phyloP scores from a whole-genome alignment of 2,329 filamentous ascomycete genomes.

The Periglandula ipomoeae region DNA sequence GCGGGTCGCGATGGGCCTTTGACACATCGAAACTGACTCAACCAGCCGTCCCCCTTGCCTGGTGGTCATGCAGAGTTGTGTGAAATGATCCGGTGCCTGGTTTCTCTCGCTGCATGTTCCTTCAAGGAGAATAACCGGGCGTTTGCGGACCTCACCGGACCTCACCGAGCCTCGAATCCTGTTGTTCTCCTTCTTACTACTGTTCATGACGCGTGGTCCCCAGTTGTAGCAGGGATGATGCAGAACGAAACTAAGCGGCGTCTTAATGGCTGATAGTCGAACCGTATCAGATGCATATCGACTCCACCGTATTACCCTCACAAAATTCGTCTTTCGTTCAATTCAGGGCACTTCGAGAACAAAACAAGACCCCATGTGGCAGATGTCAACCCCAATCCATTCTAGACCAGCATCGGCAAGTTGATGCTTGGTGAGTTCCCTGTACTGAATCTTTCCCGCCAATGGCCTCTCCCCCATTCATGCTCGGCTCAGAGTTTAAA shows the following conservation, averaged over 20 bases:
- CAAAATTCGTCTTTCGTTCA: constrained; percentile 3
- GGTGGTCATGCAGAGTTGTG: not conserved
- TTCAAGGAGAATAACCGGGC: not conserved
- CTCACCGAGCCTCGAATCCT: too few relatives aligned
- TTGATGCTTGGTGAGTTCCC: not conserved
- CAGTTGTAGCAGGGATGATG: not conserved
- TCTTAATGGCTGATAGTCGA: not conserved
- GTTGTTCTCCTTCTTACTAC: not conserved
- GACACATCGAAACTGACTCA: constrained; percentile 15
- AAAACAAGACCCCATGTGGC: too few relatives aligned
- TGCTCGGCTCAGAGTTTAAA: too few relatives aligned
- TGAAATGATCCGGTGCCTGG: not conserved
- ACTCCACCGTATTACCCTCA: constrained; percentile 6
- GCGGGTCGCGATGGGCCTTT: constrained; percentile 7
- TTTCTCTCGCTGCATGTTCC: not conserved
- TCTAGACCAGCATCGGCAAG: too few relatives aligned
- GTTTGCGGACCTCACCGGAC: constrained; percentile 5
- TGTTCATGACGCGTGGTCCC: not conserved
- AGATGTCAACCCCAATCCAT: too few relatives aligned
- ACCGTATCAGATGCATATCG: not conserved
- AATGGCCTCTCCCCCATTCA: too few relatives aligned
- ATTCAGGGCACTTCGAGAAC: not conserved
- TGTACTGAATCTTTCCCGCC: not conserved
- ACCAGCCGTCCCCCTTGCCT: not conserved
- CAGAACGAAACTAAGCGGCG: not conserved